Percentiles rank a stretch among this genome's conserved stretches.
Evolutionary conservation across 2,329 filamentous ascomycete genomes (phyloP).

Genomic region (Mariannaea sp.): DNA sequence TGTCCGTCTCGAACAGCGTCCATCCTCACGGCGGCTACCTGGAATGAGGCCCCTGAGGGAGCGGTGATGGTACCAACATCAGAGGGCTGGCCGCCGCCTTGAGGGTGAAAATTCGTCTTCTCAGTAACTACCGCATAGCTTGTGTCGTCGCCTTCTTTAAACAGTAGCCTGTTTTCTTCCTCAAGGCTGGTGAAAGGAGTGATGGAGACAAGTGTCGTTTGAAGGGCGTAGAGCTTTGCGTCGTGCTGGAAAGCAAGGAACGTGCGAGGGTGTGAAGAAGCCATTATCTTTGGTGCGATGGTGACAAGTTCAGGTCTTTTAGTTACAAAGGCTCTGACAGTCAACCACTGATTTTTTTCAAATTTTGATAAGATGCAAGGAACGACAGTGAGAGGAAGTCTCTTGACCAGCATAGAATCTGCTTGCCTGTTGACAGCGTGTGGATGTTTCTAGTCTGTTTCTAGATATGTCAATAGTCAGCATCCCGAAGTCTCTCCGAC

Average conservation of each 20-base stretch:
- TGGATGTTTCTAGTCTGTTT: too few relatives aligned
- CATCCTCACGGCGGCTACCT: constrained; percentile 62
- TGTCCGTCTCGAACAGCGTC: constrained; percentile 54
- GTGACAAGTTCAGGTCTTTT: too few relatives aligned
- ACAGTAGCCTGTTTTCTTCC: constrained; percentile 57
- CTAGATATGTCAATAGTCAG: too few relatives aligned
- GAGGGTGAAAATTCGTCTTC: constrained; percentile 75
- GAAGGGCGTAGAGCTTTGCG: constrained; percentile 49
- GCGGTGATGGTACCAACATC: constrained; percentile 64
- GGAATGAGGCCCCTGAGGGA: constrained; percentile 44
- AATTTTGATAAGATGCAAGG: too few relatives aligned
- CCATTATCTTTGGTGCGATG: too few relatives aligned
- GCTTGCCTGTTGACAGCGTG: too few relatives aligned
- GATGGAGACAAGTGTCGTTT: constrained; percentile 52
- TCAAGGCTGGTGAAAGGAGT: constrained; percentile 55
- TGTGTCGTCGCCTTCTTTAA: constrained; percentile 58
- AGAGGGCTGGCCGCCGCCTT: constrained; percentile 75
- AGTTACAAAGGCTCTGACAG: too few relatives aligned
- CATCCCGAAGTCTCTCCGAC: too few relatives aligned
- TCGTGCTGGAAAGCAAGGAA: constrained; percentile 51
- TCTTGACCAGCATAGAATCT: too few relatives aligned
- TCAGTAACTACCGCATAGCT: constrained; percentile 64
- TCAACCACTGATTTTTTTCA: too few relatives aligned
- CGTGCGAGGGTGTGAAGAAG: constrained; percentile 26
- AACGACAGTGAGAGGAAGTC: too few relatives aligned